Evolutionary conservation across 2,329 filamentous ascomycete species (phyloP), one percentile per base, ranked within the genome.

Genomic region (Paraphoma chrysanthemicola): DNA sequence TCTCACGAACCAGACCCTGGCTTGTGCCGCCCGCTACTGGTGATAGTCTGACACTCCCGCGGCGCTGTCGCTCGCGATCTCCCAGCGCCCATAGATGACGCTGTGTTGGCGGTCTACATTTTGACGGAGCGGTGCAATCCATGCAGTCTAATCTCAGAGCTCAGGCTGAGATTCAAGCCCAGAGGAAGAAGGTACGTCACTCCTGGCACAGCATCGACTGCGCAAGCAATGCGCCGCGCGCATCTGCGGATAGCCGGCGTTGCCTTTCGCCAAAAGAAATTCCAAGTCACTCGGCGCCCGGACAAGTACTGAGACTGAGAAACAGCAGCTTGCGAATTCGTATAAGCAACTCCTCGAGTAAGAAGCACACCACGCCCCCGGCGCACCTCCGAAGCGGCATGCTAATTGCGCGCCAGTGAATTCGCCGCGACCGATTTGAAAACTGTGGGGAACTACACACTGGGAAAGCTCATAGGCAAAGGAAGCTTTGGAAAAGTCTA

Each of bases 401-500:
- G 30, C 51, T 51, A 50, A 50, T 47, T 54, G 56, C 57, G 54
- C 65, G 52, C 56, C 77, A 97, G 92, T 82, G 94, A 98, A 80
- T 99, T 99, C 82, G 90, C 92, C 58, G 92, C 91, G 68, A 90
- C 90, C 75, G 94, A 99, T 64, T 87, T 99, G 66, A 90, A 90
- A 71, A 92, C 89, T 52, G 95, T 99, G 59, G 95, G 95, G 67
- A 98, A 97, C 81, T 99, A 99, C 78, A 89, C 89, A 36, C 85
- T 99, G 54, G 95, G 95, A 44, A 89, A 89, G 57, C 83, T 99
- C 56, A 97, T 99, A 74, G 95, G 95, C 66, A 99, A 98, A 76
- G 95, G 95, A 55, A 97, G 93, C 62, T 99, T 99, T 79, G 95
- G 95, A 70, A 98, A 97, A 80, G 95, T 99, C 71, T 99, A 99